Evolutionary conservation across 768 basidiomycete genomes (phyloP).

Genomic region (Leccinum uliginosum): DNA sequence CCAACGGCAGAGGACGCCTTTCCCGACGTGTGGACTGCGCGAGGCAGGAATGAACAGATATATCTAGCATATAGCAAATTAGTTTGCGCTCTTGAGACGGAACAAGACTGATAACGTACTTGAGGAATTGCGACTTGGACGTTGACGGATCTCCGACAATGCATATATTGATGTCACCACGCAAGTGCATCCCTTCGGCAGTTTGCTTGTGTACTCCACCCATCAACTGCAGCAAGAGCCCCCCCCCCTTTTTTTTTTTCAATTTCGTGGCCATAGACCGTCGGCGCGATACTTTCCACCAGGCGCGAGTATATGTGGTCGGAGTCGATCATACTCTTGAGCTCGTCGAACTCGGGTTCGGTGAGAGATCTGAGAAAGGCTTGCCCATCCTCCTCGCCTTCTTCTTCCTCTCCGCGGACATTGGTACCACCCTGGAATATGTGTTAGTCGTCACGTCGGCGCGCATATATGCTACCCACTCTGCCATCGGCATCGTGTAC

Average conservation of each 20-base stretch:
- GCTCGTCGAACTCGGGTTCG: slow-evolving; percentile 91
- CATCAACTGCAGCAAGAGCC: slow-evolving; percentile 92
- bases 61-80: slow-evolving; percentile 52
- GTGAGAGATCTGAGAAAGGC: slow-evolving; percentile 88
- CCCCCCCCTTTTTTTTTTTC: slow-evolving; percentile 99
- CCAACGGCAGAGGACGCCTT: slow-evolving; percentile 98
- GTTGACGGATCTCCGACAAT: slow-evolving; percentile 97
- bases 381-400: slow-evolving; percentile 71
- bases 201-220: slow-evolving; percentile 98
- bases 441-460: not conserved
- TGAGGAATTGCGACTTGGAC: slow-evolving; percentile 97
- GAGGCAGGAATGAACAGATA: slow-evolving; percentile 95
- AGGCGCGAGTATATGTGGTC: slow-evolving; percentile 93
- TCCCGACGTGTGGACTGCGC: slow-evolving; percentile 98
- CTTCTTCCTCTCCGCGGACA: slow-evolving; percentile 84
- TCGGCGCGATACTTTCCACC: slow-evolving; percentile 94
- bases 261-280: slow-evolving; percentile 97
- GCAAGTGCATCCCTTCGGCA: slow-evolving; percentile 92
- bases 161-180: slow-evolving; percentile 98
- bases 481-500: slow-evolving; percentile 86
- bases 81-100: not conserved
- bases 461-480: slow-evolving; percentile 45
- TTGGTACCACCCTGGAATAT: slow-evolving; percentile 69
- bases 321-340: slow-evolving; percentile 89
- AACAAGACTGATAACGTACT: slow-evolving; percentile 50